Conservation (phyloP, 352 stramenopile genomes). For the Pythium myriotylum region DNA sequence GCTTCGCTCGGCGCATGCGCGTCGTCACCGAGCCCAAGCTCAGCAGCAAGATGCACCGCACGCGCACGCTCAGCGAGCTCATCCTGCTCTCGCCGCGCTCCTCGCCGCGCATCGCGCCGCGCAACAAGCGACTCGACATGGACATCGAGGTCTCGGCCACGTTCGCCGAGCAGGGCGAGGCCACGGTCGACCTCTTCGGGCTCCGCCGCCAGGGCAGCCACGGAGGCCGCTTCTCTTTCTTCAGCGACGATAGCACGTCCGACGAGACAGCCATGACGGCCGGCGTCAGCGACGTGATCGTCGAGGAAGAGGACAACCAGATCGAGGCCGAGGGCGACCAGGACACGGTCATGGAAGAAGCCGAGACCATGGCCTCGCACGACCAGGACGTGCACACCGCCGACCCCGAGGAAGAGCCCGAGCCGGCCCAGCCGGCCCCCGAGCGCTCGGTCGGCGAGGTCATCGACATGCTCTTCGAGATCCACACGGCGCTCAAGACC, state of each 20-base stretch:
- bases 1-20: constrained; percentile 68
- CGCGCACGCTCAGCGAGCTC: constrained; percentile 72
- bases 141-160: constrained; percentile 79
- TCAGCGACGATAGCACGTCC: constrained; percentile 20
- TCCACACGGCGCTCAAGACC: constrained; percentile 81
- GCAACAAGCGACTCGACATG: constrained; percentile 81
- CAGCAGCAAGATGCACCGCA: constrained; percentile 87
- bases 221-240: constrained; percentile 23
- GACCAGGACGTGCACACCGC: constrained; percentile 18
- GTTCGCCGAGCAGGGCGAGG: constrained; percentile 69
- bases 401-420: constrained; percentile 13
- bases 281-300: constrained; percentile 31
- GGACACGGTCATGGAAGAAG: constrained; percentile 26
- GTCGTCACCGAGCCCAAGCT: constrained; percentile 85
- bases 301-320: constrained; percentile 38
- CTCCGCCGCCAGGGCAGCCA: constrained; percentile 20
- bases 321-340: constrained; percentile 26
- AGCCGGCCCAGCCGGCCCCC: constrained; percentile 12
- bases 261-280: constrained; percentile 17
- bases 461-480: constrained; percentile 87
- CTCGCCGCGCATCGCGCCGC: constrained; percentile 54
- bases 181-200: constrained; percentile 62
- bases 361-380: constrained; percentile 16
- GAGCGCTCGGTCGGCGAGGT: constrained; percentile 52
- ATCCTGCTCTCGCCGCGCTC: constrained; percentile 73